Percentiles rank a stretch among this genome's conserved stretches.
phyloP scores from a whole-genome alignment of 2,329 filamentous ascomycete genomes.

The Nothomitra cinnamomea region DNA sequence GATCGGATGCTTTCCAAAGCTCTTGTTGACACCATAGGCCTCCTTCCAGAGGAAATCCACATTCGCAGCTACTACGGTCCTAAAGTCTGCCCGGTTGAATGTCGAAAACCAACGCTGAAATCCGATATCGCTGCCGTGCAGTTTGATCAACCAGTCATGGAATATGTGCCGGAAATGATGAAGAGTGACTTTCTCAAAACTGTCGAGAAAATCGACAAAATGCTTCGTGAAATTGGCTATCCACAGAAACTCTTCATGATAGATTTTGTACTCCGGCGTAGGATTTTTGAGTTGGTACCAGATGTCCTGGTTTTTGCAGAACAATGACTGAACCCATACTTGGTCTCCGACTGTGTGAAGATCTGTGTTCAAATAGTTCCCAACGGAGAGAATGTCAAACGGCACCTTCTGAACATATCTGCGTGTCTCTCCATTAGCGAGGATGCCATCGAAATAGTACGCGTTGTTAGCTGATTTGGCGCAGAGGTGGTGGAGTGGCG shows the following conservation, averaged over 20 bases:
- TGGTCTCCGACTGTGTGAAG: slow-evolving; percentile 30
- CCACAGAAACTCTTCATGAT: slow-evolving; percentile 50
- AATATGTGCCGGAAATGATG: slow-evolving; percentile 42
- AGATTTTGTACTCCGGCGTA: slow-evolving; percentile 41
- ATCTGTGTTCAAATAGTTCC: slow-evolving; percentile 40
- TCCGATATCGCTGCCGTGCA: slow-evolving; percentile 24
- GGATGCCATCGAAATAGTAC: slow-evolving; percentile 43
- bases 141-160: slow-evolving; percentile 32
- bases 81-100: slow-evolving; percentile 40
- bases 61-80: slow-evolving; percentile 41
- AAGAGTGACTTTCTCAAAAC: slow-evolving; percentile 28
- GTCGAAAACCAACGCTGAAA: slow-evolving; percentile 39
- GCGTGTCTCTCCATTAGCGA: slow-evolving; percentile 27
- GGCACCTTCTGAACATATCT: slow-evolving; percentile 38
- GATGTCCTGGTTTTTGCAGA: slow-evolving; percentile 22
- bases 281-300: slow-evolving; percentile 49
- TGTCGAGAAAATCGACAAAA: slow-evolving; percentile 46
- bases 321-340: slow-evolving; percentile 46
- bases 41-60: slow-evolving; percentile 50
- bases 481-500: slow-evolving; percentile 35
- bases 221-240: slow-evolving; percentile 54
- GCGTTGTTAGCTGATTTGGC: slow-evolving; percentile 20
- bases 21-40: slow-evolving; percentile 30
- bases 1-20: slow-evolving; percentile 18
- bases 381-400: slow-evolving; percentile 45